phyloP scores from a whole-genome alignment of 2,329 filamentous ascomycete species.

The Penicillium crustosum region DNA sequence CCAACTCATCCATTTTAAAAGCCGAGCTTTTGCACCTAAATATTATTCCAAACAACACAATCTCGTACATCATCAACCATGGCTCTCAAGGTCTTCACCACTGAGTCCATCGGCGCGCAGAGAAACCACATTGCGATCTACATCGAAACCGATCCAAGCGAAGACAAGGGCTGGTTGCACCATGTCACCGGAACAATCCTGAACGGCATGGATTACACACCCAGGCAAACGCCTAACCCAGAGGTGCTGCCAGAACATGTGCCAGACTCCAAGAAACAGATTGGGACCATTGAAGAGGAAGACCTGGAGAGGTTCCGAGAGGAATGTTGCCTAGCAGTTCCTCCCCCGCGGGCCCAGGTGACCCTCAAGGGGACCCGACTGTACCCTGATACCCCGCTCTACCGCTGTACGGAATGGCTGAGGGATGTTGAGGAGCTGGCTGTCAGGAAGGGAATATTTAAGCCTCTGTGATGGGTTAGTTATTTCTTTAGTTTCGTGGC shows the following conservation, averaged over 20 bases:
- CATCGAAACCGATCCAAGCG: slow-evolving; percentile 18
- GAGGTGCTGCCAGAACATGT: slow-evolving; percentile 9
- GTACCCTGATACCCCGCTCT: slow-evolving; percentile 17
- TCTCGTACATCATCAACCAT: background rate
- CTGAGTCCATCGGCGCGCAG: slow-evolving; percentile 14
- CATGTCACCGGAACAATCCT: slow-evolving; percentile 23
- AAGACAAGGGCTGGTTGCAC: slow-evolving; percentile 11
- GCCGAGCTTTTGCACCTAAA: background rate
- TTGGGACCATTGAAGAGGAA: slow-evolving; percentile 15
- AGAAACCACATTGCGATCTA: slow-evolving; percentile 21
- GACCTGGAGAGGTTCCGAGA: slow-evolving; percentile 14
- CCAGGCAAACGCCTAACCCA: slow-evolving; percentile 11
- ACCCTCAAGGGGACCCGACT: slow-evolving; percentile 8
- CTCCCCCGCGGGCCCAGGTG: slow-evolving; percentile 17
- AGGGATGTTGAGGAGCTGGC: slow-evolving; percentile 19
- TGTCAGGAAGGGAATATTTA: slow-evolving; percentile 18
- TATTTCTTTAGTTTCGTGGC: background rate
- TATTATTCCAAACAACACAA: background rate
- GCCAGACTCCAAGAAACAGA: slow-evolving; percentile 13
- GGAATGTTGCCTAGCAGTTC: slow-evolving; percentile 15
- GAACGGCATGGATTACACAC: slow-evolving; percentile 17
- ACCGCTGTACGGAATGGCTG: slow-evolving; percentile 18
- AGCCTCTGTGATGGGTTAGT: background rate
- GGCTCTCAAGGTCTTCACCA: slow-evolving; percentile 16
- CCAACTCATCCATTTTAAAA: background rate